Conservation (phyloP, 2,329 filamentous ascomycete genomes). For the Aspergillus japonicus region DNA sequence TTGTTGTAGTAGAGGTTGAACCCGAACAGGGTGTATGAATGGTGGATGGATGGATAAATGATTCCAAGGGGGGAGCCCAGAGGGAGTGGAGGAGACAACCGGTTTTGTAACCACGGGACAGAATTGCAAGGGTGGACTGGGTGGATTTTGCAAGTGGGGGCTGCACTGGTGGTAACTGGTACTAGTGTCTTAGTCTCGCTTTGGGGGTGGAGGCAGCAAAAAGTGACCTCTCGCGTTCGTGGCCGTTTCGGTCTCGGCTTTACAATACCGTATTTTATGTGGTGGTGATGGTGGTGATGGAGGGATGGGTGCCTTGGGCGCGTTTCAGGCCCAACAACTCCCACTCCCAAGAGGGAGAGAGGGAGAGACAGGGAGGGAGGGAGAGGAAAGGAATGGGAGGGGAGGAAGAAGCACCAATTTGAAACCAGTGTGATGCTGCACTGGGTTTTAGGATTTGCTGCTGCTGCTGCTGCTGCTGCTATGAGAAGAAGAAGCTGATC, state of each 20-base stretch:
- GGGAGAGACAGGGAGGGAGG: not conserved
- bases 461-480: not conserved
- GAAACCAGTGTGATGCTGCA: no score
- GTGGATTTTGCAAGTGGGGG: not conserved
- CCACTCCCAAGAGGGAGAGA: not conserved
- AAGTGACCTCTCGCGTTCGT: no score
- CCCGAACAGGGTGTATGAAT: slow-evolving; percentile 2
- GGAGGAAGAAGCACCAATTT: no score
- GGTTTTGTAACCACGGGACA: slow-evolving; percentile 13
- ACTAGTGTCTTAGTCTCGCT: not conserved
- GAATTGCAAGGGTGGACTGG: not conserved
- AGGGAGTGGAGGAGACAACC: slow-evolving; percentile 1
- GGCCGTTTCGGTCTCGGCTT: not conserved
- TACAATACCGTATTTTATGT: not conserved
- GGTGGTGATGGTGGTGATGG: not conserved
- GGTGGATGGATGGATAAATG: not conserved
- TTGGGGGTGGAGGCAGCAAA: not conserved
- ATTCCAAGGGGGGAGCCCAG: not conserved
- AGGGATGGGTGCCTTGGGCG: not conserved
- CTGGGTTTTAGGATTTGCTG: not conserved
- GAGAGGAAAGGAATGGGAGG: not conserved
- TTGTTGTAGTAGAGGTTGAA: not conserved
- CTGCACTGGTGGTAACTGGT: not conserved
- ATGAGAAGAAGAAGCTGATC: not conserved
- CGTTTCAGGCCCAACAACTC: slow-evolving; percentile 1